Evolutionary conservation across 768 basidiomycete genomes (phyloP), one percentile per base, ranked within the genome.

Genomic region (Naganishia vishniacii): DNA sequence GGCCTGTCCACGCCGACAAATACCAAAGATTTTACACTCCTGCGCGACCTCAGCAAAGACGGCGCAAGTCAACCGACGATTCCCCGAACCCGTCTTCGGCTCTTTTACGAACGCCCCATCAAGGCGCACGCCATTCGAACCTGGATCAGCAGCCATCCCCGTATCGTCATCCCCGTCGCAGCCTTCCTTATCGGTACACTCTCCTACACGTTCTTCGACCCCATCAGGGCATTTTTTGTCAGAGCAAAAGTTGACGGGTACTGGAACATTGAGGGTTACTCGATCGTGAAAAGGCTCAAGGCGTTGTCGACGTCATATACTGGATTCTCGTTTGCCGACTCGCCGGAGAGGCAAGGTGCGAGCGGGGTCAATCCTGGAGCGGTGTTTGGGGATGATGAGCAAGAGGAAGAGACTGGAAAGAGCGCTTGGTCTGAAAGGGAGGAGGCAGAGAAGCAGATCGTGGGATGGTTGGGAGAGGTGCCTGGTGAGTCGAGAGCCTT

Each of bases 201-300:
- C 40, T 89, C 89, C 23, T 95, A 94, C 73, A 87, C 89, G 6
- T 84, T 97, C 58, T 95, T 97, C 71, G 91, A 97, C 75, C 92
- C 92, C 2, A 83, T 99, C 44, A 86, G 94, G 28, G 83, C 85
- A 2, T 80, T 91, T 64, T 89, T 86, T 81, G 83, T 98, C 0
- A 83, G 90, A 79, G 84, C 84, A 26, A 89, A 91, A 71, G 81
- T 95, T 70, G 79, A 87, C 47, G 82, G 89, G 44, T 89, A 89
- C 83, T 92, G 95, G 70, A 86, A 94, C 67, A 28, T 71, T 18
- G 78, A 94, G 84, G 65, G 87, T 69, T 90, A 83, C 74, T 79
- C 78, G 41, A n/a, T 88, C 1, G 86, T 89, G 69, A 84, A 87
- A 71, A 92, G 90, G 88, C 67, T 92, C 15, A 51, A 59, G 34